Evolutionary conservation across 2,329 filamentous ascomycete genomes (phyloP), one percentile per base, ranked within the genome.

Genomic region (Scedosporium minutisporum): DNA sequence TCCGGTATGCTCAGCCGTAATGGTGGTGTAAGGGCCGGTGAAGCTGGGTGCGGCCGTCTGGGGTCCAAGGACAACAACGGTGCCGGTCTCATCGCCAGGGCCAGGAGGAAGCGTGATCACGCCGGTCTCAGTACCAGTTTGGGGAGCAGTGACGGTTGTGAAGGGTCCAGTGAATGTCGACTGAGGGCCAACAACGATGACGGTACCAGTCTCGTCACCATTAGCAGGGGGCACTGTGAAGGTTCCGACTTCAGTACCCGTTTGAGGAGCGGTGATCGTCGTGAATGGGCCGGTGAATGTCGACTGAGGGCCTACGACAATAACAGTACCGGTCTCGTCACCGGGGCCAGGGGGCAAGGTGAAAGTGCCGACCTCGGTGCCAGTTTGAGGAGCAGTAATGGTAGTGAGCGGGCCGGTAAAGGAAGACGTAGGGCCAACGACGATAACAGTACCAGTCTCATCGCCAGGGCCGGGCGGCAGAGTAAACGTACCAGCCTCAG

Each of bases 1-100:
- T 3, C 66, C 67, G 2, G 59, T 62, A 41, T 63, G 66, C n/a
- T 44, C 41, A n/a, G 63, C 66, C 3, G 65, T 67, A 10, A 67
- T 62, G 25, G 67, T 67, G 0, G 65, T 66, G 58, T 64, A 68
- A 0, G 65, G 65, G 3, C 65, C 65, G 10, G 66, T 65, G 57
- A 67, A 67, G 2, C 57, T 18, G 2, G 14, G 12, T 2, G 57
- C 16, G 4, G 38, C 18, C 3, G 38, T 6, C 7, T n/a, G 41
- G n/a, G 66, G 66, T 10, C 48, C 64, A 46, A 66, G 62, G 6
- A 67, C 51, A 23, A 67, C n/a, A 2, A 66, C 64, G 1, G 66
- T 67, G n/a, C 61, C 65, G 7, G 44, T 48, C n/a, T 48, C 44
- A 23, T 48, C 44, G n/a, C 44, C 44, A 18, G 16, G n/a, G 44